Evolutionary conservation across 352 stramenopile species (phyloP), one percentile per base, ranked within the genome.

Genomic region (Ophiocytium majus): DNA sequence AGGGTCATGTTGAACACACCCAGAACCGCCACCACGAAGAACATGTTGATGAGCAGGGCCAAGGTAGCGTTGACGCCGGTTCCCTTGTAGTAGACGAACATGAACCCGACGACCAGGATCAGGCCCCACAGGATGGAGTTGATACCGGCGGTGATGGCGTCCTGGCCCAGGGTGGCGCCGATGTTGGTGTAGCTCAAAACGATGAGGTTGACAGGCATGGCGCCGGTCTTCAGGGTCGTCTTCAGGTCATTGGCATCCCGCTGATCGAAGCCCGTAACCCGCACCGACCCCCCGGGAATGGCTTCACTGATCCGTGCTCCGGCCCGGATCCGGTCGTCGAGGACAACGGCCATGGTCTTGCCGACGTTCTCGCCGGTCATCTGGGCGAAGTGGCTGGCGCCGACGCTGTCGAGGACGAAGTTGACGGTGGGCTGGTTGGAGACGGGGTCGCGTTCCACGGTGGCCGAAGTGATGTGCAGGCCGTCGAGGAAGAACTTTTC

Each of bases 41-140:
- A 33, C 43, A 81, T 66, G 75, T 81, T 81, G 31, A 81, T 66
- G 36, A 81, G 75, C 31, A 81, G 23, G 36, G n/a, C 31, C n/a
- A 81, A 49, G 35, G 28, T 74, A 49, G 75, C 75, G 36, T 35
- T 81, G 31, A 81, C n/a, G 31, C 75, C 75, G 31, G 36, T 23
- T 49, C 23, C 31, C 35, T 36, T 81, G 36, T 81, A 81, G 31
- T 36, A 36, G 35, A 81, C 75, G 31, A 81, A 74, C 75, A 81
- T 81, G 36, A 81, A 50, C 34, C 31, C 75, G 32, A 81, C 31
- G 31, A 81, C 75, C 28, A 81, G 75, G 35, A 28, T 32, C 23
- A 66, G 35, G 34, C 75, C 75, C n/a, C n/a, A n/a, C 34, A 81
- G 32, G 32, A 81, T 81, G 36, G 75, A 81, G 35, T 32, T 23